Base-by-base conservation (phyloP, 352 stramenopile species). In the Pythium plurisporium region DNA sequence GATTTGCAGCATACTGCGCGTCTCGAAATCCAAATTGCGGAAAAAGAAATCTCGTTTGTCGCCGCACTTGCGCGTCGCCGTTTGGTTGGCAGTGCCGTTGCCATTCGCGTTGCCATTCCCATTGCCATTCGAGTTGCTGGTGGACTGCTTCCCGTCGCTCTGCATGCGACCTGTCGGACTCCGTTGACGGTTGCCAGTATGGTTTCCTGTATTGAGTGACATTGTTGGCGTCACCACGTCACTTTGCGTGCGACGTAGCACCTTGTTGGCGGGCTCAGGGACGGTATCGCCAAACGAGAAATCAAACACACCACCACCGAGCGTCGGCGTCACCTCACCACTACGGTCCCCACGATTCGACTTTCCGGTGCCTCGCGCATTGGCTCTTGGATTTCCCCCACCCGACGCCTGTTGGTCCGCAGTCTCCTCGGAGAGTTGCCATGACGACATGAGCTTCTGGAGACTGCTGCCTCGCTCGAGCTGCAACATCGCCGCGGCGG, bases 11-110 rank as follows among this genome's bases (percentile, higher is more conserved):
- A 76, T 65, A 34, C 59, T 85, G 15, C 83, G 79, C 9, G 79
- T 67, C n/a, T 86, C 78, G 14, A 76, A 86, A 7, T 86, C 62
- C 40, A 93, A 59, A 30, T 89, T 86, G 2, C 83, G 74, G 48
- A 93, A 93, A 57, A 93, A 88, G 55, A 91, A 93, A 49, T 91
- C 80, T 31, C 83, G 79, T 62, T 93, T 93, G 65, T 93, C 82
- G 10, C 79, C 79, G 57, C 80, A 89, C 47, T 89, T 89, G n/a
- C 55, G 50, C 14, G 36, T 63, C 36, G 41, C 11, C 17, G 31
- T 33, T 42, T 62, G 12, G 20, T 55, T 55, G 29, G 36, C 4
- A 25, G 22, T 44, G n/a, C n/a, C n/a, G 37, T 40, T 40, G 34
- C n/a, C 9, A 20, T 34, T 34, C 42, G 15, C 5, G 11, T 48